Evolutionary conservation across 441 rosid genomes (phyloP), one percentile per base, ranked within the genome.

Genomic region (Aquilaria agallochum): DNA sequence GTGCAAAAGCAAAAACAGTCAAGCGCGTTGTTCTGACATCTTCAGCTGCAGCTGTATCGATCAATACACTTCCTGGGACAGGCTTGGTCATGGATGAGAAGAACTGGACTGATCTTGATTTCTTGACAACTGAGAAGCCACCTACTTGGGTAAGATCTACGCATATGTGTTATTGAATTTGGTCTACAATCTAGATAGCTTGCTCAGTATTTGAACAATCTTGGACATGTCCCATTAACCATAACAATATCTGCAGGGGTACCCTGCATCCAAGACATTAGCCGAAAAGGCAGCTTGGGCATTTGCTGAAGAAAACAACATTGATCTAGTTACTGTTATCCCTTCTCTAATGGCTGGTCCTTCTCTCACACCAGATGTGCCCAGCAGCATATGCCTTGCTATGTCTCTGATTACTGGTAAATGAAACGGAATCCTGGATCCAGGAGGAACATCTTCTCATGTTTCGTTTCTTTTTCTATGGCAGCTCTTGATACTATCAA

Each of bases 281-380:
- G 91, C 97, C 6, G 95, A 93, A 73, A 83, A 80, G 80, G 80
- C 70, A 70, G 97, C 98, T 11, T 83, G 78, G 80, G 73, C 81
- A 49, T 87, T 81, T 51, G 86, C 95, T 0, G 30, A 78, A 64
- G 91, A 90, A 62, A 80, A 90, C 60, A 77, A 82, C 47, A 85
- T 90, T 11, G 73, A 93, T 76, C 89, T 93, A 10, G 56, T 93
- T 40, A 81, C 96, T 0, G 78, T 93, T 32, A 68, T 93, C 55
- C 97, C 96, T 13, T 40, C 76, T 66, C 92, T 90, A 47, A 80
- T 90, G 77, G 49, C 83, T 2, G 97, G 97, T 53, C 77, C 79
- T 55, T 67, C 96, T 32, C 86, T 88, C 53, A 74, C 91, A 0
- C 64, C 74, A 1, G 84, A 72, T 56, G 55, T 83, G 53, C 91